phyloP scores from a whole-genome alignment of 2,329 filamentous ascomycete species.

The Colletotrichum phormii region DNA sequence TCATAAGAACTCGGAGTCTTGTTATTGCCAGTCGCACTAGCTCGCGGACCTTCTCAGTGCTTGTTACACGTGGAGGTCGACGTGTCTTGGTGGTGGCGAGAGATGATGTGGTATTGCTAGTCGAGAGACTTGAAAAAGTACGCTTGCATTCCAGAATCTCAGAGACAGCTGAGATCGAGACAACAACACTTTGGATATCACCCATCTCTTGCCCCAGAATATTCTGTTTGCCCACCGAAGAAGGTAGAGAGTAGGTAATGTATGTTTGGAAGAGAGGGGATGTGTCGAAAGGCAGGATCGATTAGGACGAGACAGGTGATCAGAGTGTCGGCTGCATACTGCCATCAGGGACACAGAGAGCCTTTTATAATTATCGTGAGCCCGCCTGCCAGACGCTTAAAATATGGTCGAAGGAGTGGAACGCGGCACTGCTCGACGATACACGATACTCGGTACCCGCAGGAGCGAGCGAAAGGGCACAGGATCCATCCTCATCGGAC shows the following conservation, averaged over 20 bases:
- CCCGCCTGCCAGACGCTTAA: background rate
- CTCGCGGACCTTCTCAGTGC: conserved; percentile 8
- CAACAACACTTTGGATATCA: background rate
- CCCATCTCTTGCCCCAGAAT: background rate
- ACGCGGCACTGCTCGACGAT: too few species aligned
- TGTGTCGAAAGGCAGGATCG: too few species aligned
- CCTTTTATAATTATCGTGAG: conserved; percentile 6
- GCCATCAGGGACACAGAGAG: background rate
- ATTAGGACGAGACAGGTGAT: too few species aligned
- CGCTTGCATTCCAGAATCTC: background rate
- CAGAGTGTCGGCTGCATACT: background rate
- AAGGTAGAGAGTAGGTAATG: too few species aligned
- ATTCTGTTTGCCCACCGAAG: too few species aligned
- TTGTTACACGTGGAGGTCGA: conserved; percentile 4
- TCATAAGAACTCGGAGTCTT: conserved; percentile 14
- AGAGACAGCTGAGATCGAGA: background rate
- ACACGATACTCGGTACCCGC: too few species aligned
- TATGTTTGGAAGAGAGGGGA: too few species aligned
- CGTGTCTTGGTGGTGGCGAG: background rate
- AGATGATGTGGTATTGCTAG: background rate
- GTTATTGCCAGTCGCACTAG: background rate
- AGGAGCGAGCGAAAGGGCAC: too few species aligned
- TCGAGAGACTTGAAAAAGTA: background rate
- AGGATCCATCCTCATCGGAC: too few species aligned
- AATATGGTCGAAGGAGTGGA: background rate